These are phyloP conservation scores for Aspergillus awamori DNA, from an alignment of 2,329 filamentous ascomycete species.

Conservation along the genomic window DNA sequence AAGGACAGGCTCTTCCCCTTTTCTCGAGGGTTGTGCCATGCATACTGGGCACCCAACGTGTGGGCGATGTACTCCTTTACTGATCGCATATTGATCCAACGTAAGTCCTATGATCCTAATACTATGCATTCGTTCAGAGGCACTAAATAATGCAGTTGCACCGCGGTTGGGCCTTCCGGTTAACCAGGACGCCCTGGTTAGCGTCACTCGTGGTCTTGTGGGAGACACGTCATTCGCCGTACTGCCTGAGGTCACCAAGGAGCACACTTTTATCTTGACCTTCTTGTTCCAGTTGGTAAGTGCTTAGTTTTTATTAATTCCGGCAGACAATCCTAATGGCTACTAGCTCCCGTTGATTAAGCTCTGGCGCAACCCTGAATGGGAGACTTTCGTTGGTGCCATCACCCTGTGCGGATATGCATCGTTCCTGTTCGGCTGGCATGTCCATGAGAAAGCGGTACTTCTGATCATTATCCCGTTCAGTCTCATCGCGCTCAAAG, in stretches of 20 bases:
- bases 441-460: slow-evolving; percentile 97
- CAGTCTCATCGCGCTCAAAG: slow-evolving; percentile 85
- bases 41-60: slow-evolving; percentile 96
- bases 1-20: slow-evolving; percentile 88
- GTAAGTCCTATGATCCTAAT: slow-evolving; percentile 55
- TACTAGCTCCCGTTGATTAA: slow-evolving; percentile 72
- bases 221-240: slow-evolving; percentile 94
- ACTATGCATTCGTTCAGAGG: background rate
- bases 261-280: slow-evolving; percentile 79
- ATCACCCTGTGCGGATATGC: slow-evolving; percentile 93
- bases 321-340: slow-evolving; percentile 13
- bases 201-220: slow-evolving; percentile 88
- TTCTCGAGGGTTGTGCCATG: slow-evolving; percentile 88
- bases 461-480: slow-evolving; percentile 94
- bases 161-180: slow-evolving; percentile 76
- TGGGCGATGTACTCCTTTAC: slow-evolving; percentile 96
- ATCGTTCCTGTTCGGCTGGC: slow-evolving; percentile 97
- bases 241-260: slow-evolving; percentile 80
- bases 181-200: slow-evolving; percentile 74
- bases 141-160: slow-evolving; percentile 64
- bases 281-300: slow-evolving; percentile 74
- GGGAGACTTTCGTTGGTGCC: slow-evolving; percentile 86
- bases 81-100: slow-evolving; percentile 78
- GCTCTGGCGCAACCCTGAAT: slow-evolving; percentile 77
- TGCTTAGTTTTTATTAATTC: slow-evolving; percentile 21